Conservation (phyloP, 306 rosid genomes). For the Pachyrhizus erosus region DNA sequence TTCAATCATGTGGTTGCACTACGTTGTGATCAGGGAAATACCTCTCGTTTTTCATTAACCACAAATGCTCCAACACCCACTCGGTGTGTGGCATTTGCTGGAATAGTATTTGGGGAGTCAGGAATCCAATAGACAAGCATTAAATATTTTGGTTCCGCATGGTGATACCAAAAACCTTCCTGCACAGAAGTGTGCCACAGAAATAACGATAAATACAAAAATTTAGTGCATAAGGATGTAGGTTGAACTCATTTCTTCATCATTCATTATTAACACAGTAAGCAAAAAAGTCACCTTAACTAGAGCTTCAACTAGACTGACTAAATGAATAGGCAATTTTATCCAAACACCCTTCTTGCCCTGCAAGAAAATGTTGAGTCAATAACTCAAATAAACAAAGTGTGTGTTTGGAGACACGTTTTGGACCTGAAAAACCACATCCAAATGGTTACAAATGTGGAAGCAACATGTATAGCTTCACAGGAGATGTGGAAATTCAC, state of each 20-base stretch:
- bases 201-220: too few species aligned
- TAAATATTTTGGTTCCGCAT: slow-evolving; percentile 84
- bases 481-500: too few species aligned
- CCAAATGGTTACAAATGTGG: too few species aligned
- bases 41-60: slow-evolving; percentile 75
- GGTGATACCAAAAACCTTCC: too few species aligned
- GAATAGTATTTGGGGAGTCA: slow-evolving; percentile 61
- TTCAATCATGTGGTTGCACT: not conserved
- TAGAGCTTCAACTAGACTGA: slow-evolving; percentile 63
- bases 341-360: slow-evolving; percentile 79
- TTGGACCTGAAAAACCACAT: too few species aligned
- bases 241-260: slow-evolving; percentile 1
- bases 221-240: not conserved
- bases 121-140: slow-evolving; percentile 93
- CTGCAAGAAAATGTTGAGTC: slow-evolving; percentile 47
- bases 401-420: too few species aligned
- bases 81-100: slow-evolving; percentile 82
- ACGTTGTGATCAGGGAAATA: slow-evolving; percentile 38
- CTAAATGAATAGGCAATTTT: slow-evolving; percentile 68
- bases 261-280: too few species aligned
- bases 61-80: slow-evolving; percentile 80
- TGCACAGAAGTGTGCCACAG: too few species aligned
- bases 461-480: too few species aligned
- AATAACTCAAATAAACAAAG: not conserved
- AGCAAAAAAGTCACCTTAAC: slow-evolving; percentile 60